A percentile compares a stretch with the other conserved stretches of the same genome.
These are phyloP conservation scores for Fusarium heterosporum DNA, from an alignment of 2,329 filamentous ascomycete genomes.

Conservation along the genomic window DNA sequence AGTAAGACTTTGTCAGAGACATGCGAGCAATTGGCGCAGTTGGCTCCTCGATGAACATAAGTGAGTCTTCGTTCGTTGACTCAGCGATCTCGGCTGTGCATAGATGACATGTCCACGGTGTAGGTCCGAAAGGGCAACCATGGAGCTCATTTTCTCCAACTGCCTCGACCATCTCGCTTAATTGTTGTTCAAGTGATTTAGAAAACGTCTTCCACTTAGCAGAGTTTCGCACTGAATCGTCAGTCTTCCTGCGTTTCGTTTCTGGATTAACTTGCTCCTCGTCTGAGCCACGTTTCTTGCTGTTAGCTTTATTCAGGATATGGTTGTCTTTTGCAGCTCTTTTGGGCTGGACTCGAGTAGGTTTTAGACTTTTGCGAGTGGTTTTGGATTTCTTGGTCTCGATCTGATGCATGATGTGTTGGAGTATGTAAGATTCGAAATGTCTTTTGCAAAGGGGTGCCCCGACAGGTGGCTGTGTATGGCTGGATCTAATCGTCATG, in stretches of 20 bases:
- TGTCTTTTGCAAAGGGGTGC: conserved; percentile 17
- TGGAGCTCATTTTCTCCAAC: background rate
- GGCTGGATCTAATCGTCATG: background rate
- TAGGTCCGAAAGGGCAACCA: conserved; percentile 18
- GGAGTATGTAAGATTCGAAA: background rate
- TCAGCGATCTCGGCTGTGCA: conserved; percentile 1
- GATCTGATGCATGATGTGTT: background rate
- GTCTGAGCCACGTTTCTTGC: background rate
- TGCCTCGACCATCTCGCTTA: background rate
- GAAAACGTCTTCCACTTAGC: conserved; percentile 7
- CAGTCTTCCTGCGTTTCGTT: background rate
- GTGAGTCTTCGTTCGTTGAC: background rate
- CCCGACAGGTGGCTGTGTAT: background rate
- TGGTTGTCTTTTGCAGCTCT: conserved; percentile 27
- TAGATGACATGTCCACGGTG: conserved; percentile 18
- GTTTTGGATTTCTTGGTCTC: background rate
- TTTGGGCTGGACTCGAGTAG: conserved; percentile 18
- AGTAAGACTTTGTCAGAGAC: background rate
- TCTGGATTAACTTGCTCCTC: background rate
- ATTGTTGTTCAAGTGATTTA: background rate
- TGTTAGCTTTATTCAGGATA: background rate
- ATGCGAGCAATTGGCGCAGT: conserved; percentile 18
- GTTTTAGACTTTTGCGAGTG: background rate
- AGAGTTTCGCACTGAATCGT: background rate
- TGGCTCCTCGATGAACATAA: background rate